Percentiles rank a stretch among this genome's conserved stretches.
Conservation (phyloP, 1,284 basidiomycete genomes). For the Sporisorium sorghi region DNA sequence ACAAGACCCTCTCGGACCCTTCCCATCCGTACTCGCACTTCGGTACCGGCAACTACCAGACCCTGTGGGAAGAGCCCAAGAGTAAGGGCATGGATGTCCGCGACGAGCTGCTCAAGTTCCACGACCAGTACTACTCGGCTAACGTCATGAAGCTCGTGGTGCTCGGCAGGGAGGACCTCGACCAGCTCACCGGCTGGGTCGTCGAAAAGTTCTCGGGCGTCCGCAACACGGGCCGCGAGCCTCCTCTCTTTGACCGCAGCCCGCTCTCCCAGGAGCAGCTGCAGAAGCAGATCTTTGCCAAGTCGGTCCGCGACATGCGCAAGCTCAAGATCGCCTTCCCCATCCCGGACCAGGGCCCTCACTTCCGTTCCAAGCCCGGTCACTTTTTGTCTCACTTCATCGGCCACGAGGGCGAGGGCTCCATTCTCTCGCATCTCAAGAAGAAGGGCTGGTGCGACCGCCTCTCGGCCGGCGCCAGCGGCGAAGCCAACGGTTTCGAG, state of each 20-base stretch:
- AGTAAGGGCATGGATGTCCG: conserved; percentile 83
- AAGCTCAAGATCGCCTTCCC: conserved; percentile 83
- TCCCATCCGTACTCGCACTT: conserved; percentile 94
- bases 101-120: conserved; percentile 93
- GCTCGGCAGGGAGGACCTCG: conserved; percentile 87
- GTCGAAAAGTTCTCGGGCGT: conserved; percentile 82
- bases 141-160: conserved; percentile 92
- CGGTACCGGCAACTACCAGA: conserved; percentile 88
- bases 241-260: conserved; percentile 81
- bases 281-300: conserved; percentile 84
- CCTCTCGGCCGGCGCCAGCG: conserved; percentile 80
- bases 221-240: conserved; percentile 76
- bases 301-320: conserved; percentile 91
- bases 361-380: conserved; percentile 83
- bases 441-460: conserved; percentile 88
- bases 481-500: conserved; percentile 80
- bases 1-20: conserved; percentile 82
- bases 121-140: conserved; percentile 90
- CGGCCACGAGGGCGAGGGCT: conserved; percentile 96
- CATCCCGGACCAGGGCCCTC: conserved; percentile 78
- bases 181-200: conserved; percentile 80
- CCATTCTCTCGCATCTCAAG: conserved; percentile 91
- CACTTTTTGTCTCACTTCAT: conserved; percentile 86
- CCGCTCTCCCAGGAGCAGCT: conserved; percentile 71
- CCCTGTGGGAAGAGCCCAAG: conserved; percentile 77